These are phyloP conservation scores for Aegle marmelos DNA, from an alignment of 345 rosid species.

Conservation along the genomic window DNA sequence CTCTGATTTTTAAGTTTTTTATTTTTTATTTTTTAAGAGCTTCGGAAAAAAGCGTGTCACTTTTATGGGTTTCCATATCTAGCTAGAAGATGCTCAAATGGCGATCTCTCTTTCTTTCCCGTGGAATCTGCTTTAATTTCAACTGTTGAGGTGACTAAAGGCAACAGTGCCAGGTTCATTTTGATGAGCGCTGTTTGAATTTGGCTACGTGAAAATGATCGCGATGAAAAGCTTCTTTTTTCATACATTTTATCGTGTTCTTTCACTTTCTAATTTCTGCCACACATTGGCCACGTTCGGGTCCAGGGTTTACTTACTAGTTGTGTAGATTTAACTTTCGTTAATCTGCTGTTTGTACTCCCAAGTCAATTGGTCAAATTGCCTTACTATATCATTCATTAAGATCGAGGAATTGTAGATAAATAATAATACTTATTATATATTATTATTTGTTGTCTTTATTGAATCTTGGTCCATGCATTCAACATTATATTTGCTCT, in stretches of 20 bases:
- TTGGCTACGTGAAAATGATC: conserved; percentile 23
- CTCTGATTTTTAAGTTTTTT: neutral
- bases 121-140: conserved; percentile 40
- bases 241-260: conserved; percentile 17
- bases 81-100: conserved; percentile 43
- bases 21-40: neutral
- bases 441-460: neutral
- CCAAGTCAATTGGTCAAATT: neutral
- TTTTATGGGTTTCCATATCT: conserved; percentile 45
- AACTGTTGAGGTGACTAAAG: conserved; percentile 43
- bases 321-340: no score
- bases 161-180: conserved; percentile 27
- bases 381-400: neutral
- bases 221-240: conserved; percentile 28
- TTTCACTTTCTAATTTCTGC: conserved; percentile 16
- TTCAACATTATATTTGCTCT: neutral
- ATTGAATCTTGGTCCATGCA: neutral
- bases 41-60: conserved; percentile 31
- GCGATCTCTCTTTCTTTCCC: conserved; percentile 2
- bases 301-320: no score
- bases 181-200: conserved; percentile 4
- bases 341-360: neutral
- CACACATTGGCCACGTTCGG: conserved; percentile 9
- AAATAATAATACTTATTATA: no score
- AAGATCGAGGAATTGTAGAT: neutral